Evolutionary conservation across 177 flowering plant species (phyloP).

Genomic region (Vitis hybrid): DNA sequence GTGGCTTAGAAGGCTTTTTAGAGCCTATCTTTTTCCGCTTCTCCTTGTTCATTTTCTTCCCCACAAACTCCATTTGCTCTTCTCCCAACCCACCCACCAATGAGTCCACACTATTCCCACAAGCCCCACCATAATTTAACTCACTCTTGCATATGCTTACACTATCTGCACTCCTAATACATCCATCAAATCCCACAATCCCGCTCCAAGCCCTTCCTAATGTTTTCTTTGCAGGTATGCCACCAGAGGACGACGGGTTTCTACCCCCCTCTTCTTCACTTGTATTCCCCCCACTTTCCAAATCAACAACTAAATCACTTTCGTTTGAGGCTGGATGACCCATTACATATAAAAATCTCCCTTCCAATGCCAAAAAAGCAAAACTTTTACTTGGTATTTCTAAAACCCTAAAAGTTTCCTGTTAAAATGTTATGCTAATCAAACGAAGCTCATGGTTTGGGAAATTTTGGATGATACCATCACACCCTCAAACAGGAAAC

Average conservation of each 20-base stretch:
- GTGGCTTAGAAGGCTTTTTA: conserved; percentile 51
- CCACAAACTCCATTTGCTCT: neutral
- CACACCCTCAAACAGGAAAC: neutral
- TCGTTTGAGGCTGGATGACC: too few species aligned
- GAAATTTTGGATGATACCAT: neutral
- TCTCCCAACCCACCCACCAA: too few species aligned
- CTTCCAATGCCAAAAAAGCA: neutral
- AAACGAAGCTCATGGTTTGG: neutral
- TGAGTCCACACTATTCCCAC: neutral
- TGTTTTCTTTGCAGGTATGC: conserved; percentile 14
- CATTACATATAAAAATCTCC: too few species aligned
- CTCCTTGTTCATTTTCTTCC: conserved; percentile 26
- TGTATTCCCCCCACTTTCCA: too few species aligned
- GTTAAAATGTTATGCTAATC: neutral
- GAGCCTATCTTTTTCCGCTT: conserved; percentile 30
- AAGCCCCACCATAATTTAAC: conserved; percentile 15
- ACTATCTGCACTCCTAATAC: conserved; percentile 13
- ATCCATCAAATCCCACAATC: conserved; percentile 22
- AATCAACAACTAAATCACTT: too few species aligned
- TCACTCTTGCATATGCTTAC: conserved; percentile 3
- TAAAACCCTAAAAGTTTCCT: neutral
- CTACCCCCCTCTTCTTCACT: conserved; percentile 25
- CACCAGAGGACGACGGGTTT: conserved; percentile 8
- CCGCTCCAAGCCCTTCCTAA: conserved; percentile 27
- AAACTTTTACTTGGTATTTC: neutral